Evolutionary conservation across 2,329 filamentous ascomycete species (phyloP).

Genomic region (Colletotrichum filicis): DNA sequence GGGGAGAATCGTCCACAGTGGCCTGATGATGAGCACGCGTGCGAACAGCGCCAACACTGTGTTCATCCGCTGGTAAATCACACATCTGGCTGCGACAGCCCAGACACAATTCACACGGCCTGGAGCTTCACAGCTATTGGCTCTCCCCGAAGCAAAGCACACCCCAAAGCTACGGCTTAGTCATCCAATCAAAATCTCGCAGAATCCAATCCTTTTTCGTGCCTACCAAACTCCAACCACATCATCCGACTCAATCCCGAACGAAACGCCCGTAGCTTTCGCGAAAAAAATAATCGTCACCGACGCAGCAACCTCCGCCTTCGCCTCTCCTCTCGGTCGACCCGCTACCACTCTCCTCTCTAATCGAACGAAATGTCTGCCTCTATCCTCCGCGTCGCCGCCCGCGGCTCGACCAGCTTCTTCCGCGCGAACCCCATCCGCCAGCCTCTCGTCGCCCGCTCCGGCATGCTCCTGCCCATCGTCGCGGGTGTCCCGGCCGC

Average conservation of each 20-base stretch:
- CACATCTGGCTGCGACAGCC: accelerated
- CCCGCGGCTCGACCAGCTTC: conserved; percentile 73
- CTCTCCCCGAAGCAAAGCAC: conserved; percentile 2
- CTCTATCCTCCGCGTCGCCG: conserved; percentile 76
- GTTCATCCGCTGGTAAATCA: background rate
- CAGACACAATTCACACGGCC: conserved; percentile 33
- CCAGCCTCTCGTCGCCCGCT: conserved; percentile 65
- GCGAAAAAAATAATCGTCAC: conserved; percentile 30
- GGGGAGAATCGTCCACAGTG: conserved; percentile 27
- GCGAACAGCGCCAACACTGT: background rate
- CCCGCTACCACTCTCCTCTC: conserved; percentile 9
- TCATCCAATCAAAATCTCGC: conserved; percentile 38
- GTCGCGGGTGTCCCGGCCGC: conserved; percentile 56
- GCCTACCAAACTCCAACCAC: conserved; percentile 31
- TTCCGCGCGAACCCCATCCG: conserved; percentile 72
- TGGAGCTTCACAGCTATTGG: conserved; percentile 31
- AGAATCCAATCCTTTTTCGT: conserved; percentile 38
- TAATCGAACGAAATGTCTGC: conserved; percentile 66
- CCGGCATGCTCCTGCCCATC: conserved; percentile 61
- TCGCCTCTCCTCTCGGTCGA: conserved; percentile 33
- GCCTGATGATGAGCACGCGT: conserved; percentile 22
- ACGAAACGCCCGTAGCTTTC: conserved; percentile 34
- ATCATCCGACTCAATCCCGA: conserved; percentile 45
- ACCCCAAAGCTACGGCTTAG: conserved; percentile 33
- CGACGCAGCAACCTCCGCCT: conserved; percentile 20